Evolutionary conservation across 2,329 filamentous ascomycete species (phyloP).

Genomic region (Phyllosticta capitalensis): DNA sequence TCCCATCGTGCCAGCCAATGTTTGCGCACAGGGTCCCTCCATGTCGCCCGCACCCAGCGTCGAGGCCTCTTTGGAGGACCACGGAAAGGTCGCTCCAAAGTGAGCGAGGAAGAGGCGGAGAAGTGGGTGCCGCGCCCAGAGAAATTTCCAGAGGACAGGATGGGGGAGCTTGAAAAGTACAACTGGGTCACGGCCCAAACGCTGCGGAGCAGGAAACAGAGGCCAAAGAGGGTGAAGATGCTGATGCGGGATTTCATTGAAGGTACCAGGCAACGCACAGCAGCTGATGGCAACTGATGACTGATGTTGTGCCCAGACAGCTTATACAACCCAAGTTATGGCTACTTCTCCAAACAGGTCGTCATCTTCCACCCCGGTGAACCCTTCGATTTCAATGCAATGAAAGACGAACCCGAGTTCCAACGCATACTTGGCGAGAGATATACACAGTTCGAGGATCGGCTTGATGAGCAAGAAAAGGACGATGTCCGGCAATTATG

Average conservation of each 20-base stretch:
- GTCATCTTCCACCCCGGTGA: slow-evolving; percentile 91
- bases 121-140: slow-evolving; percentile 80
- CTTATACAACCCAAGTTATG: slow-evolving; percentile 87
- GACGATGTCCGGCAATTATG: slow-evolving; percentile 82
- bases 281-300: background rate
- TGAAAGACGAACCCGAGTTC: slow-evolving; percentile 81
- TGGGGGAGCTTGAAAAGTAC: slow-evolving; percentile 70
- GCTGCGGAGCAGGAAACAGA: slow-evolving; percentile 59
- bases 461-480: slow-evolving; percentile 61
- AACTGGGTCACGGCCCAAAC: slow-evolving; percentile 79
- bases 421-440: slow-evolving; percentile 63
- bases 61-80: background rate
- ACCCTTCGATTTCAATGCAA: slow-evolving; percentile 75
- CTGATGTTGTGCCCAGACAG: slow-evolving; percentile 52
- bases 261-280: slow-evolving; percentile 41
- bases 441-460: slow-evolving; percentile 86
- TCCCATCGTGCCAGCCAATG: slow-evolving; percentile 40
- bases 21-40: slow-evolving; percentile 2
- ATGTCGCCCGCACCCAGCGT: slow-evolving; percentile 1
- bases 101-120: slow-evolving; percentile 11
- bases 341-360: slow-evolving; percentile 93
- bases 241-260: slow-evolving; percentile 95
- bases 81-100: background rate
- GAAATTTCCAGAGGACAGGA: slow-evolving; percentile 65
- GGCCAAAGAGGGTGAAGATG: slow-evolving; percentile 90